Evolutionary conservation across 176 grass and related monocot species (phyloP).

Genomic region (Cymbopogon citratus): DNA sequence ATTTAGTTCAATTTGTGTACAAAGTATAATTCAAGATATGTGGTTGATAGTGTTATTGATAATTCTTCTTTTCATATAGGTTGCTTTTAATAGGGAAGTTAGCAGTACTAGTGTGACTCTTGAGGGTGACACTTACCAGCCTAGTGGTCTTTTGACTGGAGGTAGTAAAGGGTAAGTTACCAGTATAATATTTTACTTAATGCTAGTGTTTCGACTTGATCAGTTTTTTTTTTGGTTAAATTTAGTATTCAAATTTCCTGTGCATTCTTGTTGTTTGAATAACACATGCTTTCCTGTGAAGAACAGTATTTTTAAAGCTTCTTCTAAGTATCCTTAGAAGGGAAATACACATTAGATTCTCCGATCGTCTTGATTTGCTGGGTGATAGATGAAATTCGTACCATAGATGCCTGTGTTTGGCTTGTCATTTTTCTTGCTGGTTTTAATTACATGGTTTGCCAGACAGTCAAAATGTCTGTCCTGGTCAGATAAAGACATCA

Average conservation of each 20-base stretch:
- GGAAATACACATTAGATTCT: background rate
- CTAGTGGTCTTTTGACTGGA: conserved; percentile 95
- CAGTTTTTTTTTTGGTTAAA: background rate
- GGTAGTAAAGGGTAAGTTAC: conserved; percentile 75
- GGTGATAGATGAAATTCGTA: background rate
- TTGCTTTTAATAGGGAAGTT: conserved; percentile 67
- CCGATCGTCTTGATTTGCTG: background rate
- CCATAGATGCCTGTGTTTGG: background rate
- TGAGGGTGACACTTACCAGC: conserved; percentile 86
- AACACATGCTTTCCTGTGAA: background rate
- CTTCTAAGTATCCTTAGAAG: background rate
- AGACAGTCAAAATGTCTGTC: background rate
- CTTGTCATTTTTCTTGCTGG: conserved; percentile 19
- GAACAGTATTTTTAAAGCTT: background rate
- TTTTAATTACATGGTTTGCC: conserved; percentile 1
- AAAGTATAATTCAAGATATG: background rate
- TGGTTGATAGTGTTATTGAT: conserved; percentile 8
- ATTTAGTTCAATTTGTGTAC: conserved; percentile 8
- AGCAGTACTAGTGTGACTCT: conserved; percentile 79
- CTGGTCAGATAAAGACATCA: background rate
- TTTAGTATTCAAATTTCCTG: conserved; percentile 23
- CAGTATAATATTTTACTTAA: conserved; percentile 21
- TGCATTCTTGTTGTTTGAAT: conserved; percentile 14
- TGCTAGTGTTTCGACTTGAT: background rate
- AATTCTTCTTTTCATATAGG: conserved; percentile 41